These are phyloP conservation scores for Ascochyta pisi DNA, from an alignment of 2,329 filamentous ascomycete species.

Conservation along the genomic window DNA sequence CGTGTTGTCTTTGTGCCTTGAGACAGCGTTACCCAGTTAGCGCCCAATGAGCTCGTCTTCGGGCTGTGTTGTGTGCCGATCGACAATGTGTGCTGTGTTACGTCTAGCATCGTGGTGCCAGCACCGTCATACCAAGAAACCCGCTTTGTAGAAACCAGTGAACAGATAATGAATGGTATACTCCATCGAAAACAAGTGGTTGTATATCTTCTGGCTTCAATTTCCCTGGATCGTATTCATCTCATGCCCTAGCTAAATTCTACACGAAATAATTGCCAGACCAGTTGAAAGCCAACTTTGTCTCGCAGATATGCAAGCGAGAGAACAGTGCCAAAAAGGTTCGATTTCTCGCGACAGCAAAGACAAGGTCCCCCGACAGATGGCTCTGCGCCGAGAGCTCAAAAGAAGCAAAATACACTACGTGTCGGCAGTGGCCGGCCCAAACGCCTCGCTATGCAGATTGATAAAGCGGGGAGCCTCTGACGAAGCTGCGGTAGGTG, in stretches of 20 bases:
- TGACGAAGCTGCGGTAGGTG: constrained; percentile 10
- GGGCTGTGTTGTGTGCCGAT: constrained; percentile 12
- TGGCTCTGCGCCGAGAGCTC: constrained; percentile 29
- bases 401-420: constrained; percentile 23
- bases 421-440: constrained; percentile 6
- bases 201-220: not conserved
- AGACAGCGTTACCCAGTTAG: not conserved
- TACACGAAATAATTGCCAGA: constrained; percentile 6
- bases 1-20: not conserved
- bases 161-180: no score
- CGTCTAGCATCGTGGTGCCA: not conserved
- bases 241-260: constrained; percentile 10
- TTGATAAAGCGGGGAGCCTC: constrained; percentile 25
- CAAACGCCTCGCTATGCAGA: constrained; percentile 46
- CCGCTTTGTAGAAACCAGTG: no score
- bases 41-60: not conserved
- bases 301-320: constrained; percentile 8
- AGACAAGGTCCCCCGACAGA: not conserved
- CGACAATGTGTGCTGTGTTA: constrained; percentile 20
- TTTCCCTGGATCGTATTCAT: not conserved
- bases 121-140: not conserved
- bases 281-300: not conserved
- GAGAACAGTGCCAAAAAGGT: not conserved
- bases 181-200: not conserved
- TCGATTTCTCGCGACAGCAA: not conserved